These are phyloP conservation scores for Phalaenopsis hybrid DNA, from an alignment of 116 monocot genomes.

Conservation along the genomic window DNA sequence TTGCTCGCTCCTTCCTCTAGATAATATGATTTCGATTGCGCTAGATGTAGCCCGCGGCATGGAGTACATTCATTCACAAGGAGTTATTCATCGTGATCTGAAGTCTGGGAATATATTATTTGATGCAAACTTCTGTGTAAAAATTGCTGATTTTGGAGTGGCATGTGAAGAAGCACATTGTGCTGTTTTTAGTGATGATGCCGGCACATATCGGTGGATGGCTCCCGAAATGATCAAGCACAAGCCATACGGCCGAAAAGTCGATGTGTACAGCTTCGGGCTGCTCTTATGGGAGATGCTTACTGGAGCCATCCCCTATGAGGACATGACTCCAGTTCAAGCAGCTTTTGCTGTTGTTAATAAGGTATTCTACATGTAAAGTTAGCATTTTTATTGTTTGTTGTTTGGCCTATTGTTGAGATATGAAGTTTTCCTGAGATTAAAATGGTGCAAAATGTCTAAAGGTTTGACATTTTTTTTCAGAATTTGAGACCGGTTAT, in stretches of 20 bases:
- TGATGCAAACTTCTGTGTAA: constrained; percentile 31
- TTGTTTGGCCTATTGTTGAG: background rate
- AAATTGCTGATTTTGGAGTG: constrained; percentile 57
- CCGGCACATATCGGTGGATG: too few relatives aligned
- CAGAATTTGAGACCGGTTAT: constrained; percentile 40
- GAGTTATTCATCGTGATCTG: constrained; percentile 49
- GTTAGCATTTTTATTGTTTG: background rate
- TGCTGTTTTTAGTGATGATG: too few relatives aligned
- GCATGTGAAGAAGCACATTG: constrained; percentile 41
- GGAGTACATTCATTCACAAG: constrained; percentile 61
- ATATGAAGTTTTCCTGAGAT: background rate
- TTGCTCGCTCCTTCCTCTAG: constrained; percentile 26
- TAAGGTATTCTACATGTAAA: constrained; percentile 25
- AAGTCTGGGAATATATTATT: constrained; percentile 56
- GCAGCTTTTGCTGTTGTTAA: constrained; percentile 59
- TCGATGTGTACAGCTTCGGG: constrained; percentile 56
- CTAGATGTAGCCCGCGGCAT: constrained; percentile 44
- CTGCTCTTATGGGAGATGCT: constrained; percentile 51
- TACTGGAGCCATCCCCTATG: constrained; percentile 37
- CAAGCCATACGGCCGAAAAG: constrained; percentile 37
- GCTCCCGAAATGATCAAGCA: too few relatives aligned
- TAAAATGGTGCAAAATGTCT: too few relatives aligned
- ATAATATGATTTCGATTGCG: constrained; percentile 25
- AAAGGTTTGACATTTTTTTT: background rate
- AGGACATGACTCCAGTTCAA: constrained; percentile 47